Percentiles rank a stretch among this genome's conserved stretches.
These are phyloP conservation scores for Sphaerostilbella broomeana DNA, from an alignment of 2,329 filamentous ascomycete species.

Conservation along the genomic window DNA sequence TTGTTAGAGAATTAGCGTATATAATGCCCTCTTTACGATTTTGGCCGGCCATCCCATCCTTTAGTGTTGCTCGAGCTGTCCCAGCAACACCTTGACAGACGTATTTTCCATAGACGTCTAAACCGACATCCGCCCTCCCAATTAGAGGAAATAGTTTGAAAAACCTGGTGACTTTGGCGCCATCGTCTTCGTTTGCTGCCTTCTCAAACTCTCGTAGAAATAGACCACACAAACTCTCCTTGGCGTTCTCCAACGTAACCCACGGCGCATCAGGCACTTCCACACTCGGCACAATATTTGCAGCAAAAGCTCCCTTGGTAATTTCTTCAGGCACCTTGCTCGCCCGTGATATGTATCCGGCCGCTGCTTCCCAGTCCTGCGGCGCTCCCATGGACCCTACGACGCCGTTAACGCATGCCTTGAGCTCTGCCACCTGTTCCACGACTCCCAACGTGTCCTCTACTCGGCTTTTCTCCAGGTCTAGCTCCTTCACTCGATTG, in stretches of 20 bases:
- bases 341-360: conserved; percentile 79
- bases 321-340: conserved; percentile 75
- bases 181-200: conserved; percentile 80
- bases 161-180: conserved; percentile 84
- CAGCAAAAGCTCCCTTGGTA: conserved; percentile 76
- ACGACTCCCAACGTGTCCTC: conserved; percentile 87
- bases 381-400: conserved; percentile 94
- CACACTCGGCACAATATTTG: conserved; percentile 86
- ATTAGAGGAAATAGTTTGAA: conserved; percentile 98
- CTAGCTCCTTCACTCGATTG: conserved; percentile 76
- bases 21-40: conserved; percentile 69
- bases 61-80: conserved; percentile 73
- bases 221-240: conserved; percentile 80
- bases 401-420: conserved; percentile 90
- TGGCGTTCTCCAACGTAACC: conserved; percentile 77
- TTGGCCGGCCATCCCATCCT: conserved; percentile 50
- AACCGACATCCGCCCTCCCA: conserved; percentile 75
- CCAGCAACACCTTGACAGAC: conserved; percentile 92
- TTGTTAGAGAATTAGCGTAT: conserved; percentile 84
- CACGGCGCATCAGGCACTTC: conserved; percentile 90
- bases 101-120: conserved; percentile 93
- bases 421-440: conserved; percentile 93
- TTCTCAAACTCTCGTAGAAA: conserved; percentile 95
- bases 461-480: conserved; percentile 85
- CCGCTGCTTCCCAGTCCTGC: conserved; percentile 97